These are phyloP conservation scores for Didymella pinodella DNA, from an alignment of 2,329 filamentous ascomycete species.

Conservation along the genomic window DNA sequence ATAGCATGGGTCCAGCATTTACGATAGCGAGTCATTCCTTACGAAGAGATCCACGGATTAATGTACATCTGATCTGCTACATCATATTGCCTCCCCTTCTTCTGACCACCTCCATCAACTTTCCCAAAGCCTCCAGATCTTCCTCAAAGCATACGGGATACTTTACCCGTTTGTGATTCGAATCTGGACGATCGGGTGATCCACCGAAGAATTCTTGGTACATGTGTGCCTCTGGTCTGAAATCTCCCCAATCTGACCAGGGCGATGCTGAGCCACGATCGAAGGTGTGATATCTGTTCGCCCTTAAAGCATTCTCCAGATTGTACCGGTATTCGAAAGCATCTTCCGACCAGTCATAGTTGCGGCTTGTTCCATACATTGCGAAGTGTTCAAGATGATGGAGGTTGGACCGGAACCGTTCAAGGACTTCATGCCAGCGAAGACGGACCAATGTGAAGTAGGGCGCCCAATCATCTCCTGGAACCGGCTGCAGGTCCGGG, in stretches of 20 bases:
- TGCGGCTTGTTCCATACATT: not conserved
- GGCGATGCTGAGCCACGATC: not conserved
- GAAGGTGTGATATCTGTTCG: not conserved
- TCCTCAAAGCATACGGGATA: not conserved
- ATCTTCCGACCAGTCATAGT: not conserved
- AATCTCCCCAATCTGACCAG: not conserved
- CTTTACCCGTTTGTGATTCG: not conserved
- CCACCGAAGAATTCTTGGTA: not conserved
- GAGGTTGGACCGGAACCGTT: not conserved
- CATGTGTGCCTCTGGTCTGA: no score
- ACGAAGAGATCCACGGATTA: slow-evolving; percentile 10
- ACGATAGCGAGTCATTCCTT: slow-evolving; percentile 20
- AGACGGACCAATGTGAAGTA: not conserved
- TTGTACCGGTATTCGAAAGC: not conserved
- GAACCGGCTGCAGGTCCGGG: not conserved
- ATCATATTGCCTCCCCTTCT: not conserved
- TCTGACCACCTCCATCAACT: not conserved
- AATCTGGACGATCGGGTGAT: not conserved
- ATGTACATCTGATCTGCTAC: not conserved
- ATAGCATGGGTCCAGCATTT: slow-evolving; percentile 18
- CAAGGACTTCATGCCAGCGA: not conserved
- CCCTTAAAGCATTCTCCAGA: not conserved
- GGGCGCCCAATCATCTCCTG: not conserved
- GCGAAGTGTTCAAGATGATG: slow-evolving; percentile 1
- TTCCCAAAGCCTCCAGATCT: not conserved